These are phyloP conservation scores for Rubus idaeus DNA, from an alignment of 306 rosid species.

Conservation along the genomic window DNA sequence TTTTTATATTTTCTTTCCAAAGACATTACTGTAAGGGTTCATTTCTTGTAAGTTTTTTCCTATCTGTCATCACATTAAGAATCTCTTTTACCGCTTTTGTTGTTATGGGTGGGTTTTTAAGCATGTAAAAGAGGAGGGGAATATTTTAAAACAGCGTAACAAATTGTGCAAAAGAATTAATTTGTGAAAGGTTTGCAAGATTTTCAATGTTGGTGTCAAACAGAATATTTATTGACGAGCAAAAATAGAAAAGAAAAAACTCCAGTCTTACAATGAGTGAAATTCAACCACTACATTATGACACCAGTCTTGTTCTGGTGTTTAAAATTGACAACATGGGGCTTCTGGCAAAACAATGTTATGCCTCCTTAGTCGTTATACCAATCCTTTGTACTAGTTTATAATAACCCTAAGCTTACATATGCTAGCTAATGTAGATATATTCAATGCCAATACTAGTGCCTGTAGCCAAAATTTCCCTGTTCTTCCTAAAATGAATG, in stretches of 20 bases:
- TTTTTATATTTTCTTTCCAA: background rate
- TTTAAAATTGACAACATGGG: background rate
- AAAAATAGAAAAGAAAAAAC: background rate
- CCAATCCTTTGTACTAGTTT: background rate
- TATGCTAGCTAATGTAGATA: background rate
- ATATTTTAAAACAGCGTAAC: background rate
- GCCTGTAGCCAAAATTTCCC: background rate
- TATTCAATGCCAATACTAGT: background rate
- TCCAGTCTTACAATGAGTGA: background rate
- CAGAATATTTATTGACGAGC: background rate
- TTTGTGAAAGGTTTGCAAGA: background rate
- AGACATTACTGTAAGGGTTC: background rate
- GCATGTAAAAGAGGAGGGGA: background rate
- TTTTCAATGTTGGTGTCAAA: background rate
- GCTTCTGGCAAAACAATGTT: background rate
- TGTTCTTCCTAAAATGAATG: background rate
- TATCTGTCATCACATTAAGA: background rate
- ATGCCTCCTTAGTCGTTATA: background rate
- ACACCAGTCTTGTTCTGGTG: background rate
- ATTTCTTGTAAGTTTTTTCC: background rate
- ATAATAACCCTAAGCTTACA: background rate
- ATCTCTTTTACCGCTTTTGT: background rate
- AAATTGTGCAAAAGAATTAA: background rate
- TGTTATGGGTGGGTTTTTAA: background rate
- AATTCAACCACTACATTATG: background rate